These are phyloP conservation scores for Jamesozyma lodderae DNA, from an alignment of 805 yeast species.

Conservation along the genomic window DNA sequence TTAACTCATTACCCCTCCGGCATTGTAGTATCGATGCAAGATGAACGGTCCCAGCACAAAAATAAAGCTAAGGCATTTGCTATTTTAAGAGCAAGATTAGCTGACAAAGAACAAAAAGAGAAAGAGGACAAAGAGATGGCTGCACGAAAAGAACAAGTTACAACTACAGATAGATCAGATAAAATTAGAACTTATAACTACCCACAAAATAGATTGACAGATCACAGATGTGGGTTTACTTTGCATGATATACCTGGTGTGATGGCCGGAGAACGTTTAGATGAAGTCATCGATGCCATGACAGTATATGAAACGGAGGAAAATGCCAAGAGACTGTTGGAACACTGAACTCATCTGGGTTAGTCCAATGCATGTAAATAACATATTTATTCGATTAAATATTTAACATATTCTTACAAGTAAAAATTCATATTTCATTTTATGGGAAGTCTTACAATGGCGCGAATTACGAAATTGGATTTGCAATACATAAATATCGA, in stretches of 20 bases:
- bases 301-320: conserved; percentile 38
- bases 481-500: too few species aligned
- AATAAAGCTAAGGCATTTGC: conserved; percentile 89
- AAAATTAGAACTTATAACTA: conserved; percentile 90
- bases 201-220: conserved; percentile 88
- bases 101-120: conserved; percentile 64
- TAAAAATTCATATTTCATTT: too few species aligned
- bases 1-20: conserved; percentile 89
- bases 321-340: conserved; percentile 34
- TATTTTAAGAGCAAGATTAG: conserved; percentile 72
- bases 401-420: too few species aligned
- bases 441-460: too few species aligned
- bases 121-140: conserved; percentile 56
- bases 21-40: conserved; percentile 81
- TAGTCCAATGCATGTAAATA: too few species aligned
- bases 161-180: conserved; percentile 83
- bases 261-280: conserved; percentile 50
- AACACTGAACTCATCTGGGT: too few species aligned
- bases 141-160: conserved; percentile 72
- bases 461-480: too few species aligned
- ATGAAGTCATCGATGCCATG: conserved; percentile 46
- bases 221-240: conserved; percentile 79
- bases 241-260: conserved; percentile 66
- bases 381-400: too few species aligned
- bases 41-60: conserved; percentile 88